Percentiles rank a stretch among this genome's conserved stretches.
phyloP scores from a whole-genome alignment of 1,139 yeast species.

The Scheffersomyces cryptocercus region DNA sequence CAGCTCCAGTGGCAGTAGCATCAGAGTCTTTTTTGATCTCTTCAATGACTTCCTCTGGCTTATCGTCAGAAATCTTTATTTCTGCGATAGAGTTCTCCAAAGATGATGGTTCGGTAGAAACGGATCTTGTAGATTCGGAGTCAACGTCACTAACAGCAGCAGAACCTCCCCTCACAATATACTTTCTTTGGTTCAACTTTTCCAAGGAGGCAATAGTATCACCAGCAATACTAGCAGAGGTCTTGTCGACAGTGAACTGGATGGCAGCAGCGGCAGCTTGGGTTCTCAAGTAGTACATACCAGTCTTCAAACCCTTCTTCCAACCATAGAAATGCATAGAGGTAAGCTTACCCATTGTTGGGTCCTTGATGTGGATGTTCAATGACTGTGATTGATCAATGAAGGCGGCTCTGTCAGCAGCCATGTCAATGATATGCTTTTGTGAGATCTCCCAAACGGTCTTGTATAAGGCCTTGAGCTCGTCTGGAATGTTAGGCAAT shows the following conservation, averaged over 20 bases:
- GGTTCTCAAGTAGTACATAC: conserved; percentile 63
- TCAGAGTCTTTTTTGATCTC: conserved; percentile 16
- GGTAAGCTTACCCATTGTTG: conserved; percentile 60
- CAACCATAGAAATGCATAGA: conserved; percentile 64
- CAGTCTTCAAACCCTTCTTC: conserved; percentile 65
- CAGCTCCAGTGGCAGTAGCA: conserved; percentile 19
- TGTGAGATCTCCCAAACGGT: conserved; percentile 67
- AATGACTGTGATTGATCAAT: conserved; percentile 63
- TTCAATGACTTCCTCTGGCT: conserved; percentile 5
- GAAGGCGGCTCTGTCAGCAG: conserved; percentile 61
- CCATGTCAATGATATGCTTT: conserved; percentile 57
- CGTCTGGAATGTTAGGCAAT: conserved; percentile 51
- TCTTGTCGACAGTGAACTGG: conserved; percentile 57
- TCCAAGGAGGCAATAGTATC: conserved; percentile 48
- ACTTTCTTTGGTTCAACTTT: conserved; percentile 56
- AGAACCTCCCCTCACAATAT: conserved; percentile 35
- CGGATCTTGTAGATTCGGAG: conserved; percentile 29
- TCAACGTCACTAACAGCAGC: conserved; percentile 31
- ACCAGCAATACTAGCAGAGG: conserved; percentile 21
- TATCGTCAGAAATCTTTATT: conserved; percentile 30
- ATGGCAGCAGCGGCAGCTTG: conserved; percentile 66
- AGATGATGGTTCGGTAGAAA: conserved; percentile 52
- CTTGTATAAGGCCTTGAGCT: conserved; percentile 52
- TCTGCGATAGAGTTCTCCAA: conserved; percentile 51
- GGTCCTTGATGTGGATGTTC: conserved; percentile 55